These are phyloP conservation scores for Fusarium papillatum DNA, from an alignment of 2,329 filamentous ascomycete genomes.

Conservation along the genomic window DNA sequence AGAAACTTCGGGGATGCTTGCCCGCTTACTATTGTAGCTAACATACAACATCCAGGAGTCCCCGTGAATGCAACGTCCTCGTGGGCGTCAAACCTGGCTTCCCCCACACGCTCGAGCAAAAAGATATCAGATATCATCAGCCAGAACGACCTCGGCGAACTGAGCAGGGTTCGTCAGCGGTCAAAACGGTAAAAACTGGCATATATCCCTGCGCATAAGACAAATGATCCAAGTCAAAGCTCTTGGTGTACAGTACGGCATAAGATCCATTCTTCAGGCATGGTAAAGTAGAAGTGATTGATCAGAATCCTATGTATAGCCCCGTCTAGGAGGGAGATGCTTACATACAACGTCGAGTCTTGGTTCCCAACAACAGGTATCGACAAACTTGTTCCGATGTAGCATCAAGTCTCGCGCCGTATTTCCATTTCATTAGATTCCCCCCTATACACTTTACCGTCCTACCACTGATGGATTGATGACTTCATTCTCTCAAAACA, in stretches of 20 bases:
- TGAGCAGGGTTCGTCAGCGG: conserved; percentile 1
- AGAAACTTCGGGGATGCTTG: conserved; percentile 1
- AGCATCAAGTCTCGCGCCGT: neutral
- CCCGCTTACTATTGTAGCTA: neutral
- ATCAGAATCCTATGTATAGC: neutral
- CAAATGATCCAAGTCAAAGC: neutral
- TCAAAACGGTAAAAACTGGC: conserved; percentile 12
- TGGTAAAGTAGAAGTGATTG: neutral
- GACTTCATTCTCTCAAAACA: conserved; percentile 23
- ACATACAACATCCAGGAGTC: conserved; percentile 5
- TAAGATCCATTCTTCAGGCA: neutral
- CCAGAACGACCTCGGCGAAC: neutral
- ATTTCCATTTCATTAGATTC: neutral
- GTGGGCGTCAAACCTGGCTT: neutral
- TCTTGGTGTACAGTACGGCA: neutral
- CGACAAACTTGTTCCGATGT: neutral
- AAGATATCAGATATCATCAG: conserved; percentile 4
- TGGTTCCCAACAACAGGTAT: neutral
- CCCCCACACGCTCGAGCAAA: neutral
- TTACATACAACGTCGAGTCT: neutral
- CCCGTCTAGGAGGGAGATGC: neutral
- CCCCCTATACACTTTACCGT: neutral
- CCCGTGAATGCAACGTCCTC: conserved; percentile 6
- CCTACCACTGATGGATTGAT: neutral
- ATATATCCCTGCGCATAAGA: neutral